Percentiles rank a stretch among this genome's conserved stretches.
phyloP scores from a whole-genome alignment of 139 green algal genomes.

The Microglena sp. region DNA sequence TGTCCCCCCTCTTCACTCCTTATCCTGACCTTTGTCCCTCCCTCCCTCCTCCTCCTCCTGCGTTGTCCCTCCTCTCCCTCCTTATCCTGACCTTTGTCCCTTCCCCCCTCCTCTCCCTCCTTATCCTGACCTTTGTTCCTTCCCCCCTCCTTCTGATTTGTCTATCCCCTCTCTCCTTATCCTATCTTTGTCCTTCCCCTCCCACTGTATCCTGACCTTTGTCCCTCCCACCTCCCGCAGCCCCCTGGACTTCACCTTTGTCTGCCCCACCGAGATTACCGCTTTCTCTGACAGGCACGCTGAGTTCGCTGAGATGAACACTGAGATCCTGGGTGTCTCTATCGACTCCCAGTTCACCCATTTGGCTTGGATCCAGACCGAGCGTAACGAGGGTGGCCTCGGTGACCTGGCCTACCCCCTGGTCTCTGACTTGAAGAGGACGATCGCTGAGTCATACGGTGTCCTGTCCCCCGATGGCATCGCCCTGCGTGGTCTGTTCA shows the following conservation, averaged over 20 bases:
- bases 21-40: no score
- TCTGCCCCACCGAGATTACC: conserved; percentile 82
- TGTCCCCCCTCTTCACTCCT: no score
- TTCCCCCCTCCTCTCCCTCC: no score
- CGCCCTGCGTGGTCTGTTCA: conserved; percentile 80
- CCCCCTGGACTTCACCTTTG: conserved; percentile 83
- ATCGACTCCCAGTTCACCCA: conserved; percentile 96
- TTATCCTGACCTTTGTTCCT: no score
- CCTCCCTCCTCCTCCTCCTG: no score
- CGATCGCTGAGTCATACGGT: conserved; percentile 18
- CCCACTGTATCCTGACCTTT: no score
- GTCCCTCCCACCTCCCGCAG: no score
- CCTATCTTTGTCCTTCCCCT: no score
- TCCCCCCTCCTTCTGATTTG: no score
- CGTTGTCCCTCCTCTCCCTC: no score
- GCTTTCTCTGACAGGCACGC: conserved; percentile 86
- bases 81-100: no score
- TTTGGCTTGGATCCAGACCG: conserved; percentile 95
- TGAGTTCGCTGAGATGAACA: conserved; percentile 65
- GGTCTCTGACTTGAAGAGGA: conserved; percentile 92
- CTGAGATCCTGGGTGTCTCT: conserved; percentile 59
- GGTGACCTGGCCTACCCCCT: conserved; percentile 94
- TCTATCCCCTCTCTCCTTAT: no score
- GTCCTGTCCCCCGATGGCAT: conserved; percentile 79
- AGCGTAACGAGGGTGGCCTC: conserved; percentile 77